Evolutionary conservation across 768 basidiomycete species (phyloP).

Genomic region (Brasilioporus rufonigricans): DNA sequence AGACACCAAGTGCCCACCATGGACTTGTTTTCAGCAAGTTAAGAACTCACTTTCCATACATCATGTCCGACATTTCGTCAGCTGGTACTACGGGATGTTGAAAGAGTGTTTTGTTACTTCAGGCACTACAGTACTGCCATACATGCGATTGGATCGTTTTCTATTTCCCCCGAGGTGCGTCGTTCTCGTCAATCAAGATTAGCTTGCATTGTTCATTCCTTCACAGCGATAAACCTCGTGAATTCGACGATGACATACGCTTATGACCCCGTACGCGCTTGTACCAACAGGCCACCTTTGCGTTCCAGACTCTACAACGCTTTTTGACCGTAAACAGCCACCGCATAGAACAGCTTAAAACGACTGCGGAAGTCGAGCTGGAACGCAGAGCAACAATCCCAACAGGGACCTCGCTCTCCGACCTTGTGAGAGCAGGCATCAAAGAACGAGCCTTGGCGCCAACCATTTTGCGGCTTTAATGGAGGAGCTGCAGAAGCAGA

Average conservation of each 20-base stretch:
- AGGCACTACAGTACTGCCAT: slow-evolving; percentile 68
- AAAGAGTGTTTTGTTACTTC: slow-evolving; percentile 77
- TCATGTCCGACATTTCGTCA: slow-evolving; percentile 29
- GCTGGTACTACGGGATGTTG: slow-evolving; percentile 76
- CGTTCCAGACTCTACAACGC: slow-evolving; percentile 62
- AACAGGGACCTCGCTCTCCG: slow-evolving; percentile 47
- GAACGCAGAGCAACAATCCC: slow-evolving; percentile 47
- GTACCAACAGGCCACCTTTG: slow-evolving; percentile 68
- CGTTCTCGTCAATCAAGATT: neutral
- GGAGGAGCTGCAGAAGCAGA: slow-evolving; percentile 61
- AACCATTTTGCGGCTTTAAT: slow-evolving; percentile 57
- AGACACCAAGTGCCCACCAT: slow-evolving; percentile 47
- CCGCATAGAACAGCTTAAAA: slow-evolving; percentile 41
- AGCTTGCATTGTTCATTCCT: neutral
- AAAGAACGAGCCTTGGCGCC: slow-evolving; percentile 54
- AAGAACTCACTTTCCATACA: neutral
- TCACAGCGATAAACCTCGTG: slow-evolving; percentile 55
- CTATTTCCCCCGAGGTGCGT: slow-evolving; percentile 77
- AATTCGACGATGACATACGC: slow-evolving; percentile 70
- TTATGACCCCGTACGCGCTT: slow-evolving; percentile 74
- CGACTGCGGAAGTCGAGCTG: slow-evolving; percentile 41
- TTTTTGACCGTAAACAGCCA: slow-evolving; percentile 57
- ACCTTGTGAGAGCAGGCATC: slow-evolving; percentile 57
- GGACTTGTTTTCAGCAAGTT: slow-evolving; percentile 66
- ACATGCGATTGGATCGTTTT: slow-evolving; percentile 75